phyloP scores from a whole-genome alignment of 192 early-diverging fungal species.

The Funneliformis mosseae region DNA sequence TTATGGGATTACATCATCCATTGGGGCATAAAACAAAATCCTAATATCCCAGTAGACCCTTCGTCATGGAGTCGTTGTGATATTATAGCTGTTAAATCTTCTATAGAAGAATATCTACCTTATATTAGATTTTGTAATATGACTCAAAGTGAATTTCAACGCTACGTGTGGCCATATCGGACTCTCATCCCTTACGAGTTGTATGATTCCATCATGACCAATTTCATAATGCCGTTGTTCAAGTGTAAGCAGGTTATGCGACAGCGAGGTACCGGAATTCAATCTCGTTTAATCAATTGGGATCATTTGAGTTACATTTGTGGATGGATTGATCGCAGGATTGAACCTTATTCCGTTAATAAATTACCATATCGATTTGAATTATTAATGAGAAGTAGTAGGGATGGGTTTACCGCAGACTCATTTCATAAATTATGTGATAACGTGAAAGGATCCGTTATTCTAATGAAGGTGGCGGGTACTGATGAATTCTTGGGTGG shows the following conservation, averaged over 20 bases:
- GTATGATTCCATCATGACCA: background rate
- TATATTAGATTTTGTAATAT: constrained; percentile 15
- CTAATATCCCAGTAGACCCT: background rate
- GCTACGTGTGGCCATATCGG: background rate
- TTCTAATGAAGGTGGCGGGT: background rate
- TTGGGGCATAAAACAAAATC: background rate
- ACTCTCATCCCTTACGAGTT: background rate
- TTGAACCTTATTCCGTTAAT: background rate
- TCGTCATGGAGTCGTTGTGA: background rate
- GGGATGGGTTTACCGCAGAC: background rate
- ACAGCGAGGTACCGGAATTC: background rate
- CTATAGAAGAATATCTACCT: background rate
- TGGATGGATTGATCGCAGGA: background rate
- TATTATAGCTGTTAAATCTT: background rate
- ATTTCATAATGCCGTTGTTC: background rate
- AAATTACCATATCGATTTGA: constrained; percentile 9
- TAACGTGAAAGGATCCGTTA: background rate
- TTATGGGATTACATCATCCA: background rate
- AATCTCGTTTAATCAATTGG: background rate
- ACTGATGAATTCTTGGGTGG: constrained; percentile 14
- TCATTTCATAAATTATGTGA: background rate
- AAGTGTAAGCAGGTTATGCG: background rate
- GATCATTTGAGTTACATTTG: background rate
- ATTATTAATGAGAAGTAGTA: background rate
- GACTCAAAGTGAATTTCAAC: background rate